Conservation (phyloP, 202 grass and related monocot species). For the Panicum hallii region DNA sequence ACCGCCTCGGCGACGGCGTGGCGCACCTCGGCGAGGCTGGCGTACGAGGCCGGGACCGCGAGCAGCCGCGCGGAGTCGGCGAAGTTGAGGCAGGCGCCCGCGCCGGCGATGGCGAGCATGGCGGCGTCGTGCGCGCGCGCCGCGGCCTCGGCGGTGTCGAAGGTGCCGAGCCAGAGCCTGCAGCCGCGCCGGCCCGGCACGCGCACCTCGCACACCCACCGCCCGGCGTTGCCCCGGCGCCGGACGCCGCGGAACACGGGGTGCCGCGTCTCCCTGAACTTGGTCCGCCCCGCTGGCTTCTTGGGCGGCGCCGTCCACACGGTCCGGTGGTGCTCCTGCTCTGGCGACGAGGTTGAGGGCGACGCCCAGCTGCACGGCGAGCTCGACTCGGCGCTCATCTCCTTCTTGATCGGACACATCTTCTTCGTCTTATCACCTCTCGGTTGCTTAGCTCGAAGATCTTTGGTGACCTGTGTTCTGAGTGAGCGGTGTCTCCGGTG, state of each 20-base stretch:
- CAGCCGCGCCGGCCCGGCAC: constrained; percentile 55
- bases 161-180: constrained; percentile 83
- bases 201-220: constrained; percentile 84
- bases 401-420: constrained; percentile 52
- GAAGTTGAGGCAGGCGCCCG: constrained; percentile 75
- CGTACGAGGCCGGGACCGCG: constrained; percentile 39
- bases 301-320: constrained; percentile 46
- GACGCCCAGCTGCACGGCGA: constrained; percentile 43
- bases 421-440: neutral
- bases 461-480: neutral
- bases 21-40: constrained; percentile 38
- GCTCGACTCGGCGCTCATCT: constrained; percentile 45
- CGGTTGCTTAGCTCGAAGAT: neutral
- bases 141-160: constrained; percentile 60
- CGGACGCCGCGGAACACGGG: constrained; percentile 59
- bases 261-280: constrained; percentile 86
- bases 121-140: constrained; percentile 68
- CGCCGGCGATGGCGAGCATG: constrained; percentile 51
- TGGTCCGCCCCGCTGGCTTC: constrained; percentile 59
- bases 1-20: constrained; percentile 29
- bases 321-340: constrained; percentile 27
- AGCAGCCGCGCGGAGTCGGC: constrained; percentile 63
- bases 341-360: constrained; percentile 33
- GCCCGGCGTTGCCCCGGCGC: constrained; percentile 30
- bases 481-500: neutral